Evolutionary conservation across 768 basidiomycete species (phyloP).

Genomic region (Pisolithus sp.): DNA sequence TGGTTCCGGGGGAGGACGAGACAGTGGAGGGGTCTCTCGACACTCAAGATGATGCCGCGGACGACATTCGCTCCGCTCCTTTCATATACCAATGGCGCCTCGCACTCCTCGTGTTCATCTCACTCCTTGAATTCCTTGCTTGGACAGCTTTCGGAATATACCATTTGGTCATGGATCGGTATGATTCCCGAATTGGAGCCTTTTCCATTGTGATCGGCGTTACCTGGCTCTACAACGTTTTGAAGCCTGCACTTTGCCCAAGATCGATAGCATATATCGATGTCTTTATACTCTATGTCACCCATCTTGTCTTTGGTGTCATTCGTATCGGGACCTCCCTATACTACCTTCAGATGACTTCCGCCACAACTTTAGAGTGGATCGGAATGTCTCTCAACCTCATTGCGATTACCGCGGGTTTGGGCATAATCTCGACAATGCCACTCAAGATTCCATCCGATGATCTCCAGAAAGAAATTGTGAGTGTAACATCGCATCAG

Average conservation of each 20-base stretch:
- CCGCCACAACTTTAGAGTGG: background rate
- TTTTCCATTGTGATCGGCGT: constrained; percentile 10
- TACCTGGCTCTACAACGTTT: constrained; percentile 17
- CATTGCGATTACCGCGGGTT: constrained; percentile 33
- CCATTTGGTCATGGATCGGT: background rate
- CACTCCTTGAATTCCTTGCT: constrained; percentile 10
- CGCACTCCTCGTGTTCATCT: constrained; percentile 8
- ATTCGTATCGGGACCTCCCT: constrained; percentile 11
- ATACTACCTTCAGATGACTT: background rate
- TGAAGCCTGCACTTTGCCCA: constrained; percentile 10
- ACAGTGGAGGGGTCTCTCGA: background rate
- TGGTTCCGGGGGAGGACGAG: constrained; percentile 5
- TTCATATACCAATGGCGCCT: constrained; percentile 7
- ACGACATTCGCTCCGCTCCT: background rate
- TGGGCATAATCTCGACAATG: constrained; percentile 51
- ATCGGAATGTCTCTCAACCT: constrained; percentile 35
- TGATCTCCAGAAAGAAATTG: constrained; percentile 48
- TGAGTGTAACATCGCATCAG: constrained; percentile 29
- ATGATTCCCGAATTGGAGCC: constrained; percentile 1
- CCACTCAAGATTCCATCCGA: constrained; percentile 60
- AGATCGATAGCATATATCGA: constrained; percentile 15
- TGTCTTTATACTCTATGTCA: constrained; percentile 12
- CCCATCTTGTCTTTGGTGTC: constrained; percentile 11
- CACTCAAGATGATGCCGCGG: background rate
- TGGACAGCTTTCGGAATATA: constrained; percentile 14